These are phyloP conservation scores for Zygosaccharomyces kombuchaensis DNA, from an alignment of 805 yeast genomes.

Conservation along the genomic window DNA sequence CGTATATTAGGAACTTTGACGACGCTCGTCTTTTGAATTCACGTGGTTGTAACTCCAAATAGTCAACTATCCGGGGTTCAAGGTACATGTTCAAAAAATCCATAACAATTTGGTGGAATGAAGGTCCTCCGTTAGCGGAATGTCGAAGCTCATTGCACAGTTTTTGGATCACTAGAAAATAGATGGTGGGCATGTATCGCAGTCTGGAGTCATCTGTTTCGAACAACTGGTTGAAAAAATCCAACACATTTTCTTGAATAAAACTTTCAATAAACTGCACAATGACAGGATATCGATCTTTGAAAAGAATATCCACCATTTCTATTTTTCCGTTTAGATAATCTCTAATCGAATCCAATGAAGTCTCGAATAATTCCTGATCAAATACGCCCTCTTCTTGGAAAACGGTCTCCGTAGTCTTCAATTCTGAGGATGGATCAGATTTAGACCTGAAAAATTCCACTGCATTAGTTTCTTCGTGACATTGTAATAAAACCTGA, in stretches of 20 bases:
- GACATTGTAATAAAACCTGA: slow-evolving; percentile 35
- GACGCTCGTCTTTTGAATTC: slow-evolving; percentile 31
- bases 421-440: slow-evolving; percentile 31
- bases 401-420: slow-evolving; percentile 28
- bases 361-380: slow-evolving; percentile 20
- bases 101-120: slow-evolving; percentile 27
- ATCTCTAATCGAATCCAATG: slow-evolving; percentile 27
- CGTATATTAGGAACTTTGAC: slow-evolving; percentile 27
- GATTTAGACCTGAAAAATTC: slow-evolving; percentile 40
- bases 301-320: slow-evolving; percentile 39
- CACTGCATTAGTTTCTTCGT: slow-evolving; percentile 37
- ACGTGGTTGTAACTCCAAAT: slow-evolving; percentile 31
- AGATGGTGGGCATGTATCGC: slow-evolving; percentile 33
- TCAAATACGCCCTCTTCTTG: slow-evolving; percentile 23
- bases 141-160: slow-evolving; percentile 37
- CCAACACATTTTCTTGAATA: slow-evolving; percentile 36
- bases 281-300: slow-evolving; percentile 38
- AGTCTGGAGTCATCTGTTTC: slow-evolving; percentile 21
- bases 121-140: slow-evolving; percentile 37
- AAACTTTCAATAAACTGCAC: slow-evolving; percentile 37
- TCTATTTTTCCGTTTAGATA: slow-evolving; percentile 37
- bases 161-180: slow-evolving; percentile 25
- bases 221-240: slow-evolving; percentile 27
- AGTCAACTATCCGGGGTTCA: slow-evolving; percentile 35
- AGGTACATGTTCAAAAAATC: slow-evolving; percentile 38